A percentile compares a stretch with the other conserved stretches of the same genome.
phyloP scores from a whole-genome alignment of 1,284 basidiomycete species.

The Trichosporon coremiiforme region DNA sequence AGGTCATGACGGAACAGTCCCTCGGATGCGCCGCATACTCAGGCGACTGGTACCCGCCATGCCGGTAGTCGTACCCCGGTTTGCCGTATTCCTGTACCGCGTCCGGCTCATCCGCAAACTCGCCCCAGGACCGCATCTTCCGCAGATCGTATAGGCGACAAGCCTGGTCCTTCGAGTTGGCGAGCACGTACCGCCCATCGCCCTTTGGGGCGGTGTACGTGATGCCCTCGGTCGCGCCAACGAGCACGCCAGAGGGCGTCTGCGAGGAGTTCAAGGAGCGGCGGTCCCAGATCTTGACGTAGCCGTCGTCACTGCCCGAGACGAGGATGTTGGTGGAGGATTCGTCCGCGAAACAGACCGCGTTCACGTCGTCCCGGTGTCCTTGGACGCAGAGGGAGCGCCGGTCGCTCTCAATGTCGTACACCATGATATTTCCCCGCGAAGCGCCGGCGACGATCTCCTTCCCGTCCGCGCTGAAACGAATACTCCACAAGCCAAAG shows the following conservation, averaged over 20 bases:
- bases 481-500: conserved; percentile 87
- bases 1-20: conserved; percentile 95
- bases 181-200: conserved; percentile 92
- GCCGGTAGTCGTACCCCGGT: conserved; percentile 72
- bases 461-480: conserved; percentile 92
- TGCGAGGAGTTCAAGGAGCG: conserved; percentile 72
- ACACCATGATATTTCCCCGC: conserved; percentile 64
- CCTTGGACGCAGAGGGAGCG: conserved; percentile 80
- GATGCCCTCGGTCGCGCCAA: conserved; percentile 93
- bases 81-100: conserved; percentile 64
- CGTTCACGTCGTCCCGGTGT: conserved; percentile 90
- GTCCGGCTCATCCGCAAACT: conserved; percentile 65
- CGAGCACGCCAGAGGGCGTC: conserved; percentile 86
- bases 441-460: conserved; percentile 71
- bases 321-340: conserved; percentile 89
- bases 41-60: conserved; percentile 60
- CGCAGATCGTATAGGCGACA: conserved; percentile 91
- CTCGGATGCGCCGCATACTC: conserved; percentile 65
- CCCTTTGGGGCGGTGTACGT: conserved; percentile 83
- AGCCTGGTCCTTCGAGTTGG: conserved; percentile 97
- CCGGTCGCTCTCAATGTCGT: conserved; percentile 79
- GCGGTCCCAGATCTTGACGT: conserved; percentile 96
- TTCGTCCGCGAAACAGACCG: conserved; percentile 92
- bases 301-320: conserved; percentile 90
- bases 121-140: conserved; percentile 77